A percentile compares a stretch with the other conserved stretches of the same genome.
Evolutionary conservation across 2,329 filamentous ascomycete genomes (phyloP).

Genomic region (Pseudogymnoascus sp.): DNA sequence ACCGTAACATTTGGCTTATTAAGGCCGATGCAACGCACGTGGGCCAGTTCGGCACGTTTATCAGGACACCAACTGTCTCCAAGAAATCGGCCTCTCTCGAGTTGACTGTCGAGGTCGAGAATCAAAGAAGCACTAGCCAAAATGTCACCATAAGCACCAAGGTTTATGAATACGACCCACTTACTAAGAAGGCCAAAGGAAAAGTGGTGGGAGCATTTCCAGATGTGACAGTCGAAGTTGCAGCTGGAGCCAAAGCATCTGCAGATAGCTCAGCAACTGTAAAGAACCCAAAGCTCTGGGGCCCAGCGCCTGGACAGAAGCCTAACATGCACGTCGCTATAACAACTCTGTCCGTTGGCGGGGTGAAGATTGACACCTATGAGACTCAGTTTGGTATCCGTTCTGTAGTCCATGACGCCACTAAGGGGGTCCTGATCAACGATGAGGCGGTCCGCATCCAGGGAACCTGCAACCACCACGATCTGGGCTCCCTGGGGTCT

Average conservation of each 20-base stretch:
- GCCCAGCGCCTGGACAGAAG: slow-evolving; percentile 39
- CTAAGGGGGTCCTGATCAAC: slow-evolving; percentile 43
- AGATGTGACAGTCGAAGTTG: slow-evolving; percentile 27
- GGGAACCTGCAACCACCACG: slow-evolving; percentile 47
- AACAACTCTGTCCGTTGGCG: slow-evolving; percentile 33
- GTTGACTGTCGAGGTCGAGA: slow-evolving; percentile 42
- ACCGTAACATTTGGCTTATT: slow-evolving; percentile 49
- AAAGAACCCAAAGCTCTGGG: slow-evolving; percentile 41
- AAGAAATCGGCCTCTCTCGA: slow-evolving; percentile 39
- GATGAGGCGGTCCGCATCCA: slow-evolving; percentile 39
- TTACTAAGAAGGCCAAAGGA: slow-evolving; percentile 25
- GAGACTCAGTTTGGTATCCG: slow-evolving; percentile 47
- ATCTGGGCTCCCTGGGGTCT: slow-evolving; percentile 44
- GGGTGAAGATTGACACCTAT: slow-evolving; percentile 37
- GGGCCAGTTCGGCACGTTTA: slow-evolving; percentile 43
- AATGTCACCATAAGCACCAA: slow-evolving; percentile 37
- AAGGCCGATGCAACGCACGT: slow-evolving; percentile 43
- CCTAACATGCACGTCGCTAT: slow-evolving; percentile 45
- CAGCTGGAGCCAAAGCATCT: slow-evolving; percentile 29
- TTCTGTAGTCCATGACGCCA: slow-evolving; percentile 34
- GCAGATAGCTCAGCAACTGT: slow-evolving; percentile 30
- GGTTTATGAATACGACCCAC: slow-evolving; percentile 35
- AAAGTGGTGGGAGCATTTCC: slow-evolving; percentile 35
- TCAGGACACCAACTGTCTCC: slow-evolving; percentile 43
- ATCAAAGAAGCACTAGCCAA: slow-evolving; percentile 26